These are phyloP conservation scores for Cladosporium sphaerospermum DNA, from an alignment of 2,329 filamentous ascomycete genomes.

Conservation along the genomic window DNA sequence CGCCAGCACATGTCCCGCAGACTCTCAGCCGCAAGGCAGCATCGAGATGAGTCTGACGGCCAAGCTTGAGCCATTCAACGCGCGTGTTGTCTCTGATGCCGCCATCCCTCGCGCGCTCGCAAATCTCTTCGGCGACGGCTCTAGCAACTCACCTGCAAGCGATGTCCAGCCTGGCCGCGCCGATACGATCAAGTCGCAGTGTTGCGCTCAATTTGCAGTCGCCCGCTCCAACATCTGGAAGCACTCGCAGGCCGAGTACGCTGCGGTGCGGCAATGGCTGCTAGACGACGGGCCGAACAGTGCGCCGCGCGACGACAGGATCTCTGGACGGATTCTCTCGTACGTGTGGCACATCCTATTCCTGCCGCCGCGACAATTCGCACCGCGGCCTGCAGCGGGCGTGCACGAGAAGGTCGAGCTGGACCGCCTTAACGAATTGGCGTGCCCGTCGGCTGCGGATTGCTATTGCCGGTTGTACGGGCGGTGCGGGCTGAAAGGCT, in stretches of 20 bases:
- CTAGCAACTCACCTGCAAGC: slow-evolving; percentile 28
- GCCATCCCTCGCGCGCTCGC: slow-evolving; percentile 17
- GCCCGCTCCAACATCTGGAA: slow-evolving; percentile 43
- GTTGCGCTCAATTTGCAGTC: slow-evolving; percentile 53
- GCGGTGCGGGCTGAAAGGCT: slow-evolving; percentile 27
- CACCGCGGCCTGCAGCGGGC: background rate
- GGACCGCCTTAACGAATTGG: slow-evolving; percentile 32
- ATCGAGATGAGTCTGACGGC: slow-evolving; percentile 36
- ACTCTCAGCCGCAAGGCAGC: slow-evolving; percentile 31
- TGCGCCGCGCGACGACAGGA: slow-evolving; percentile 36
- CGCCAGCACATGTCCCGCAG: slow-evolving; percentile 33
- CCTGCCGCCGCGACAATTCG: slow-evolving; percentile 20
- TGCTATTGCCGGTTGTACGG: slow-evolving; percentile 44
- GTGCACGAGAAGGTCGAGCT: slow-evolving; percentile 28
- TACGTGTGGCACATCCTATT: slow-evolving; percentile 48
- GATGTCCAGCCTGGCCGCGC: slow-evolving; percentile 38
- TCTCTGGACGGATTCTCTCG: slow-evolving; percentile 40
- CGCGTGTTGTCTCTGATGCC: slow-evolving; percentile 23
- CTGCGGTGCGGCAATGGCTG: slow-evolving; percentile 49
- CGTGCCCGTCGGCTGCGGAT: slow-evolving; percentile 35
- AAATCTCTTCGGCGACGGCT: slow-evolving; percentile 14
- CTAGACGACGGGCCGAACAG: slow-evolving; percentile 31
- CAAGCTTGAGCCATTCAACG: slow-evolving; percentile 38
- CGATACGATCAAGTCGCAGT: slow-evolving; percentile 28
- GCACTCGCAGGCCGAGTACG: slow-evolving; percentile 46